Conservation (phyloP, 2,329 filamentous ascomycete genomes). For the Sporothrix globosa region DNA sequence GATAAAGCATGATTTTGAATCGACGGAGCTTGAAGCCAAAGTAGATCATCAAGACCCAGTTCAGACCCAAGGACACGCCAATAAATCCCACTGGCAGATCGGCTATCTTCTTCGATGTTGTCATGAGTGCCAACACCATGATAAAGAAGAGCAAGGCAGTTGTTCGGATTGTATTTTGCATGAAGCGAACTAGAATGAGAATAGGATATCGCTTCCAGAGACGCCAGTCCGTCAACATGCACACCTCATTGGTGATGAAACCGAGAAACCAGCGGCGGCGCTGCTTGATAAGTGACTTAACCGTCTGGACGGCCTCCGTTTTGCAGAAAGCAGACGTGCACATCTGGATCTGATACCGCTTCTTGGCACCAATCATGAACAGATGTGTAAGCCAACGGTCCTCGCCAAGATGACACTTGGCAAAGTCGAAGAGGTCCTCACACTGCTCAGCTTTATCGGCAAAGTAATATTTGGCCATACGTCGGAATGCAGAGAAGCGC, state of each 20-base stretch:
- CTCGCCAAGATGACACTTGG: constrained; percentile 92
- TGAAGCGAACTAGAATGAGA: constrained; percentile 82
- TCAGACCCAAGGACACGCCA: constrained; percentile 85
- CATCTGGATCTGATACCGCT: constrained; percentile 95
- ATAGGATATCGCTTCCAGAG: constrained; percentile 91
- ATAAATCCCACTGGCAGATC: constrained; percentile 93
- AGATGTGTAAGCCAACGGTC: constrained; percentile 97
- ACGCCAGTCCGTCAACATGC: constrained; percentile 93
- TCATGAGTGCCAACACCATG: constrained; percentile 83
- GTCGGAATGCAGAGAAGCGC: constrained; percentile 91
- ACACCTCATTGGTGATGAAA: constrained; percentile 97
- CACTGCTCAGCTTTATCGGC: constrained; percentile 95
- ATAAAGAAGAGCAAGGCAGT: constrained; percentile 94
- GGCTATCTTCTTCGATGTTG: constrained; percentile 75
- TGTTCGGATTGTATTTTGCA: constrained; percentile 95
- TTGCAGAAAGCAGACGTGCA: constrained; percentile 98
- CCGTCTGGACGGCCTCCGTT: constrained; percentile 92
- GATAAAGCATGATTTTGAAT: constrained; percentile 94
- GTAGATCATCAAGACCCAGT: constrained; percentile 95
- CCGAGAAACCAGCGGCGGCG: constrained; percentile 94
- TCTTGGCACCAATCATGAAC: constrained; percentile 96
- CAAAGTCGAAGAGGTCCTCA: constrained; percentile 94
- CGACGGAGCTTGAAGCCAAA: constrained; percentile 84
- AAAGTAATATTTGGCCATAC: constrained; percentile 98
- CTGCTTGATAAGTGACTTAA: constrained; percentile 85